A percentile compares a stretch with the other conserved stretches of the same genome.
Conservation (phyloP, 108 stramenopile species). For the Fragilaria radians region DNA sequence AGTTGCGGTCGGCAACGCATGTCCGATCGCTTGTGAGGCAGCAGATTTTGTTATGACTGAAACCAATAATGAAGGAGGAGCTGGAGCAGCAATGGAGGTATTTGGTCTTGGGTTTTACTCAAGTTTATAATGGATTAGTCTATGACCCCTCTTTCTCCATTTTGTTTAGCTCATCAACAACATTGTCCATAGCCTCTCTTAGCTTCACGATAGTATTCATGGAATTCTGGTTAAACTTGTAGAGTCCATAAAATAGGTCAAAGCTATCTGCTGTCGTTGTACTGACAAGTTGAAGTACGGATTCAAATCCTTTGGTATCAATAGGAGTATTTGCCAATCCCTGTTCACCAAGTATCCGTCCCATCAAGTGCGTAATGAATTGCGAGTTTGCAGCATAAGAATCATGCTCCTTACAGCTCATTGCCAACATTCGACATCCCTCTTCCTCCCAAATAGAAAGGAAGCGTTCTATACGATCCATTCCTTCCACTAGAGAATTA, state of each 20-base stretch:
- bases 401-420: constrained; percentile 94
- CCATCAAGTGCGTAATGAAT: constrained; percentile 98
- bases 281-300: constrained; percentile 85
- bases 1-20: constrained; percentile 84
- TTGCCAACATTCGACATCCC: constrained; percentile 96
- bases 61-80: constrained; percentile 82
- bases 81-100: constrained; percentile 81
- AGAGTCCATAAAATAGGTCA: constrained; percentile 96
- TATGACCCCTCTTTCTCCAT: constrained; percentile 58
- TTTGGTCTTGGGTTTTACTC: constrained; percentile 15
- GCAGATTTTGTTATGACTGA: constrained; percentile 75
- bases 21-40: constrained; percentile 54
- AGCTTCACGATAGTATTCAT: constrained; percentile 49
- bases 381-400: constrained; percentile 95
- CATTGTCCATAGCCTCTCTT: constrained; percentile 54
- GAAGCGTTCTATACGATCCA: constrained; percentile 89
- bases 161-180: constrained; percentile 34
- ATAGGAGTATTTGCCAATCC: constrained; percentile 75
- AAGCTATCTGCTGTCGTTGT: constrained; percentile 95
- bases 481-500: constrained; percentile 55
- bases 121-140: no score
- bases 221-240: constrained; percentile 89
- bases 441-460: constrained; percentile 96
- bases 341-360: constrained; percentile 91
- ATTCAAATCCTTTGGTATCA: constrained; percentile 96